Conservation (phyloP, 495 filamentous ascomycete species). For the Corynascus novoguineensis region DNA sequence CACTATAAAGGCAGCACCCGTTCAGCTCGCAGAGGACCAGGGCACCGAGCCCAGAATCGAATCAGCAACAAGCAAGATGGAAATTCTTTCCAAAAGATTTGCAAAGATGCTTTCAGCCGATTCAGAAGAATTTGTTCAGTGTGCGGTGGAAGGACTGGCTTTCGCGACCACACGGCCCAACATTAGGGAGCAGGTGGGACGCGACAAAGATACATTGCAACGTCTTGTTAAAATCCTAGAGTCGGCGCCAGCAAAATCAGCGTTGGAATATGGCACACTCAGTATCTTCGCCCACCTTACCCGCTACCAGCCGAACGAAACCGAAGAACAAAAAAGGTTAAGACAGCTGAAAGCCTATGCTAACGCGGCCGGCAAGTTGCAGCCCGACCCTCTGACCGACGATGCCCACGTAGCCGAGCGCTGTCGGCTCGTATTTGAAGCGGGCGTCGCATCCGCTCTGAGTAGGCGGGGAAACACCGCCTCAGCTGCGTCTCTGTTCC, state of each 20-base stretch:
- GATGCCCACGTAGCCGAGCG: slow-evolving; percentile 69
- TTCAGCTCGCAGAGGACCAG: slow-evolving; percentile 37
- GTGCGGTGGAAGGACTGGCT: slow-evolving; percentile 86
- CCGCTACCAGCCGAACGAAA: slow-evolving; percentile 66
- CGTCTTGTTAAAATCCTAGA: slow-evolving; percentile 59
- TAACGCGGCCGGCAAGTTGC: slow-evolving; percentile 62
- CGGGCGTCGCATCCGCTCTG: slow-evolving; percentile 67
- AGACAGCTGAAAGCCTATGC: slow-evolving; percentile 88
- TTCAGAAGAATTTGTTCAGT: slow-evolving; percentile 51
- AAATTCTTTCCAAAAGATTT: slow-evolving; percentile 72
- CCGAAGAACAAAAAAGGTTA: slow-evolving; percentile 89
- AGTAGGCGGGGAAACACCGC: slow-evolving; percentile 62
- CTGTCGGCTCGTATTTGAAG: slow-evolving; percentile 70
- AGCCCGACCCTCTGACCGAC: slow-evolving; percentile 63
- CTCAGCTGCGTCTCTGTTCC: slow-evolving; percentile 57
- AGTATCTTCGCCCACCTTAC: slow-evolving; percentile 81
- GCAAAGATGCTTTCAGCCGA: slow-evolving; percentile 65
- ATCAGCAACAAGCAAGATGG: slow-evolving; percentile 51
- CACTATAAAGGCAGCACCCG: slow-evolving; percentile 47
- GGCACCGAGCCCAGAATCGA: slow-evolving; percentile 39
- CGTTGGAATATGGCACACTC: slow-evolving; percentile 76
- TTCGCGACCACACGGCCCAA: slow-evolving; percentile 78
- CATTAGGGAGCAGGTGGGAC: slow-evolving; percentile 72
- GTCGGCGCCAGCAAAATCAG: slow-evolving; percentile 55
- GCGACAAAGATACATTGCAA: slow-evolving; percentile 59